Evolutionary conservation across 2,329 filamentous ascomycete genomes (phyloP), one percentile per base, ranked within the genome.

Genomic region (Fusarium duplospermum): DNA sequence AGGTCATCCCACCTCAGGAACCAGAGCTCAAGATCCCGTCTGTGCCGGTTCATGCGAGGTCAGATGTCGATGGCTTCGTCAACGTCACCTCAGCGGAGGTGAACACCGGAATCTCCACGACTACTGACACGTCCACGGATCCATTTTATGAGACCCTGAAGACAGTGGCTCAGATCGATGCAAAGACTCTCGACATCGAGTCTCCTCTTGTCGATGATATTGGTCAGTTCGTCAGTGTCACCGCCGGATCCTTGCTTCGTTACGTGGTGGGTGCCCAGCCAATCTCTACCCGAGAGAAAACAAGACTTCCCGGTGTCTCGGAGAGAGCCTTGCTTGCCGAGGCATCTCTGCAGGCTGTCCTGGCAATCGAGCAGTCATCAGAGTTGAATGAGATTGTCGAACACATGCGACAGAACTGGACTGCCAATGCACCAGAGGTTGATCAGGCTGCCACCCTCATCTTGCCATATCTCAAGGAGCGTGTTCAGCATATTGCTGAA

Each of bases 381-480:
- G 72, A 76, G 35, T 58, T 75, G 10, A 66, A 75, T 18, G 52
- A 75, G 27, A 67, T 76, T 13, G 18, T 76, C 16, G 70, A 62
- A 2, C n/a, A 18, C 11, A 75, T 75, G 70, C 59, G 64, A n/a
- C 14, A 64, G 6, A 72, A 64, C 45, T 76, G 70, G 72, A 66
- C 52, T 4, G 50, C 58, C 14, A 64, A 71, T 7, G 64, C 72
- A 2, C 64, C 65, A 0, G 20, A 73, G 20, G 58, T 73, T 4
- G 70, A 71, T 10, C 24, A 66, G 16, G 45, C 52, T 36, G 66
- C 65, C 2, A 16, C 18, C 0, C 63, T 75, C 36, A 61, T 75
- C 27, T 22, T 50, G 1, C 62, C 67, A 6, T 69, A 75, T 20
- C 70, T 75, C 6, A n/a, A 61, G 1, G 70, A 75, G 3, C 33